Conservation (phyloP, 768 basidiomycete genomes). For the Ramaria rubella region DNA sequence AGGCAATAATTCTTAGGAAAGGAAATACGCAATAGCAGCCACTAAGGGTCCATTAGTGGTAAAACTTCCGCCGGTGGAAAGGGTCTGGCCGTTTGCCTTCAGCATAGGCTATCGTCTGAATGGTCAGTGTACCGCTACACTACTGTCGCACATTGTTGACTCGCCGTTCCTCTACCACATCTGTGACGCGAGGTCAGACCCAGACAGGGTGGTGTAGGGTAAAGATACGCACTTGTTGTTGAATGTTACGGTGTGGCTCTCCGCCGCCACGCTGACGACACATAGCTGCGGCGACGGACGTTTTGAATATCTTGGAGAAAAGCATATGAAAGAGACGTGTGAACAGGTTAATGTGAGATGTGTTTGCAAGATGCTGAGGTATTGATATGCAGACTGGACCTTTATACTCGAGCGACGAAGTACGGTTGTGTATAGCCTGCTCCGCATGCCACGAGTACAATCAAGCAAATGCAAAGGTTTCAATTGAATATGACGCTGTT, state of each 20-base stretch:
- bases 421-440: no score
- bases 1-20: constrained; percentile 19
- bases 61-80: constrained; percentile 34
- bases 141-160: background rate
- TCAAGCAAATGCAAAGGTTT: no score
- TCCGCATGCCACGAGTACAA: no score
- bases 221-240: constrained; percentile 33
- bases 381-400: no score
- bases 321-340: no score
- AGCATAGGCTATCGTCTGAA: constrained; percentile 29
- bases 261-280: no score
- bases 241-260: constrained; percentile 37
- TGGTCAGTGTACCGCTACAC: background rate
- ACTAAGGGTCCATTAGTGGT: constrained; percentile 27
- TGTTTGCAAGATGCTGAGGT: no score
- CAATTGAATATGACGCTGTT: no score
- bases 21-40: constrained; percentile 42
- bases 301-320: no score
- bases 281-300: no score
- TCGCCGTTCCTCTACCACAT: constrained; percentile 33
- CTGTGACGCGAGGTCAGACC: constrained; percentile 17
- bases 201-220: background rate
- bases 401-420: no score
- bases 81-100: constrained; percentile 32
- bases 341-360: no score